These are phyloP conservation scores for Backusella luteola DNA, from an alignment of 192 early-diverging fungal species.

Conservation along the genomic window DNA sequence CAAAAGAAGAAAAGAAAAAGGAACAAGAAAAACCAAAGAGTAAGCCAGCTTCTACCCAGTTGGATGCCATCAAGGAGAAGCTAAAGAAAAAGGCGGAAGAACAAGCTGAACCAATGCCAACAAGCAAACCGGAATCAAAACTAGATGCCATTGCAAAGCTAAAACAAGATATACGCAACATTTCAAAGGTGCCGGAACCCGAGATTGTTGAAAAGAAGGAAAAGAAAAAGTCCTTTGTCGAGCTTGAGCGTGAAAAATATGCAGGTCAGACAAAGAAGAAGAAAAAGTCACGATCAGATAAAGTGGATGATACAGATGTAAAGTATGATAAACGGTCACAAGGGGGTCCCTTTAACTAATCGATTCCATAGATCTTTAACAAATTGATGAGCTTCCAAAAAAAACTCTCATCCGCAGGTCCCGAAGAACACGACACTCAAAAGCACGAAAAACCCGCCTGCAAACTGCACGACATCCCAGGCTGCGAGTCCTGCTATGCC, in stretches of 20 bases:
- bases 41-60: background rate
- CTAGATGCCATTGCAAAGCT: constrained; percentile 58
- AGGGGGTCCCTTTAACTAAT: background rate
- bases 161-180: constrained; percentile 62
- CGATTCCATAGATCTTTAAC: constrained; percentile 36
- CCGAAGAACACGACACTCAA: constrained; percentile 12
- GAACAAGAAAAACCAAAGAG: background rate
- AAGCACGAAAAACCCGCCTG: constrained; percentile 52
- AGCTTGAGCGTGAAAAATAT: constrained; percentile 50
- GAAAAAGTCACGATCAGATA: constrained; percentile 19
- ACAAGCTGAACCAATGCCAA: background rate
- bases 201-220: constrained; percentile 36
- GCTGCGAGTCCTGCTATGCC: constrained; percentile 71
- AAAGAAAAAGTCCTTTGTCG: constrained; percentile 42
- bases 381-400: constrained; percentile 57
- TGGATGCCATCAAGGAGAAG: background rate
- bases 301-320: constrained; percentile 35
- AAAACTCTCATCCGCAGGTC: constrained; percentile 40
- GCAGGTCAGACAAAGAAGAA: constrained; percentile 21
- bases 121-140: background rate
- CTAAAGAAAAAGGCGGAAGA: constrained; percentile 22
- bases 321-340: background rate
- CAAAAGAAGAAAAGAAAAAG: background rate
- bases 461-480: constrained; percentile 62
- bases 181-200: constrained; percentile 39